Conservation (phyloP, 1,139 yeast genomes). For the Hemisphaericaspora xylofermentans region DNA sequence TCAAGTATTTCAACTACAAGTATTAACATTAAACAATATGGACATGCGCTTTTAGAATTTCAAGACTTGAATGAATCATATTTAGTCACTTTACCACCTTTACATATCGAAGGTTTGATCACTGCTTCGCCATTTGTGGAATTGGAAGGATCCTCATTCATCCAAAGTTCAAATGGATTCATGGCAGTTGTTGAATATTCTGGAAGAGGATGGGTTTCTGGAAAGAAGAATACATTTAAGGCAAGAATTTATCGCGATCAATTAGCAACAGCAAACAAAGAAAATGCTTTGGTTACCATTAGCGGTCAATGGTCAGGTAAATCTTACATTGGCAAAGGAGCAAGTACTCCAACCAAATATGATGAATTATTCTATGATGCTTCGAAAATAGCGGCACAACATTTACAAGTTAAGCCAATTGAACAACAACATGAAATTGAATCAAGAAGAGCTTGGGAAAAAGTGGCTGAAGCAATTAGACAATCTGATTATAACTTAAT, state of each 20-base stretch:
- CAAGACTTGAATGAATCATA: conserved; percentile 65
- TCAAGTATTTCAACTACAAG: conserved; percentile 78
- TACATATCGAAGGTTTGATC: conserved; percentile 90
- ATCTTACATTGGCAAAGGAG: conserved; percentile 52
- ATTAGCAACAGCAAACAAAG: conserved; percentile 49
- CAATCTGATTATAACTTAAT: conserved; percentile 72
- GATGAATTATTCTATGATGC: conserved; percentile 73
- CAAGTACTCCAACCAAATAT: conserved; percentile 35
- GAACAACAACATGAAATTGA: conserved; percentile 76
- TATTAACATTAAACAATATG: conserved; percentile 83
- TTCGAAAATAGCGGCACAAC: conserved; percentile 46
- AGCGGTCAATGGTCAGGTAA: conserved; percentile 91
- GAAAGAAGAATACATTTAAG: conserved; percentile 89
- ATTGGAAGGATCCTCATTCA: conserved; percentile 79
- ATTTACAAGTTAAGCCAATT: conserved; percentile 71
- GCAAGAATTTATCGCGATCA: conserved; percentile 68
- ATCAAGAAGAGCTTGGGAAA: conserved; percentile 79
- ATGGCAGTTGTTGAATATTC: conserved; percentile 72
- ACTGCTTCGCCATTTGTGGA: conserved; percentile 90
- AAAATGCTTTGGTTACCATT: conserved; percentile 71
- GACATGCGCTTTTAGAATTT: conserved; percentile 77
- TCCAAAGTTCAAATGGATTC: conserved; percentile 81
- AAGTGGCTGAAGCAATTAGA: conserved; percentile 85
- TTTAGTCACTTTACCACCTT: conserved; percentile 87
- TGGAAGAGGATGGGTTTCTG: conserved; percentile 95